Evolutionary conservation across 2,329 filamentous ascomycete genomes (phyloP), one percentile per base, ranked within the genome.

Genomic region (Ophiosphaerella herpotricha): DNA sequence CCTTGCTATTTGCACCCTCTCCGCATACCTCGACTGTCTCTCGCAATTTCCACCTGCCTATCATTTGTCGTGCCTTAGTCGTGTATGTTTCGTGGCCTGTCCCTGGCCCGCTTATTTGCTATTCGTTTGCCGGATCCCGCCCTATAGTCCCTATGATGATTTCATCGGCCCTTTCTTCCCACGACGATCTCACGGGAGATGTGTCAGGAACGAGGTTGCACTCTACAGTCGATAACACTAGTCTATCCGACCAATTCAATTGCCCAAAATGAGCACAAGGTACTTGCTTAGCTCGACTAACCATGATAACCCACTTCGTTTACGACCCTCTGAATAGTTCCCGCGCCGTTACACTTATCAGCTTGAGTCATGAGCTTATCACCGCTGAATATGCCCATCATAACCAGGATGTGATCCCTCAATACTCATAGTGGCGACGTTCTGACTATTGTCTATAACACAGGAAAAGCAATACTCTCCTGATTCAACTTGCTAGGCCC

Each of bases 61-160:
- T 32, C 42, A 16, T 18, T 29, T 29, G 16, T 23, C 13, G 34
- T 24, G 37, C 29, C 39, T 34, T 37, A 43, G 39, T 46, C 32
- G 5, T 37, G 24, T n/a, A 32, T 41, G 45, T 54, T 54, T 54
- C 48, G 42, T 32, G 26, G 32, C 39, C 24, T 47, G 39, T 32
- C 29, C 41, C 40, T 32, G 21, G 14, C 16, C 46, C 32, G 37
- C 33, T 39, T 36, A 41, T 41, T 46, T 39, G 44, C 34, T 37
- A 45, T 46, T 39, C 46, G 44, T 39, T 45, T 32, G 35, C 46
- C 50, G 41, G 46, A 41, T 21, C 51, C 48, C 45, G 34, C 46
- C 52, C 43, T 47, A 49, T 54, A 57, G 62, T 62, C 57, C 42
- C 49, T 21, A 58, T 53, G 57, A 57, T 52, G 50, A 39, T 54